Percentiles rank a stretch among this genome's conserved stretches.
Conservation (phyloP, 805 yeast genomes). For the Scheffersomyces amazonensis region DNA sequence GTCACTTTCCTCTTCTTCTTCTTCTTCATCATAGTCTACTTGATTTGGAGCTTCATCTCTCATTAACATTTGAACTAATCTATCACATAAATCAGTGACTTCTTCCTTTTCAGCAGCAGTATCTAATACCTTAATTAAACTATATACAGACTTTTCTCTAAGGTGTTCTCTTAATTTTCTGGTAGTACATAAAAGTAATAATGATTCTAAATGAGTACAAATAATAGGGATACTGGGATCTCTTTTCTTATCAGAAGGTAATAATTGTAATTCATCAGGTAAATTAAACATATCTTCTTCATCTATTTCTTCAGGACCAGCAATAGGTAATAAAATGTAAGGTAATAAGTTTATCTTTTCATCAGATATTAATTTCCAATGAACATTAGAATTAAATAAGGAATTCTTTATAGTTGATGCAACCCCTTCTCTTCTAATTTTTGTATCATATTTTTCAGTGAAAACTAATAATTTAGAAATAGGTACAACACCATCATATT, state of each 20-base stretch:
- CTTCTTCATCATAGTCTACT: conserved; percentile 40
- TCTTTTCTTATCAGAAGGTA: conserved; percentile 71
- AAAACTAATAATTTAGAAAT: conserved; percentile 77
- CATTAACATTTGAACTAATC: conserved; percentile 86
- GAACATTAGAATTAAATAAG: conserved; percentile 74
- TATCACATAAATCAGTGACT: conserved; percentile 70
- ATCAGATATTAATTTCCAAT: conserved; percentile 56
- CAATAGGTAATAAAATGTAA: conserved; percentile 75
- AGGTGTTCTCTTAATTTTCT: conserved; percentile 68
- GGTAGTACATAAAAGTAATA: conserved; percentile 77
- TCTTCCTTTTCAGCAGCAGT: conserved; percentile 42
- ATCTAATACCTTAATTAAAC: conserved; percentile 83
- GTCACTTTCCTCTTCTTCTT: conserved; percentile 42
- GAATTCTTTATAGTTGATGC: conserved; percentile 91
- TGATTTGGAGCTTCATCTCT: conserved; percentile 72
- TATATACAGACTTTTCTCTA: conserved; percentile 81
- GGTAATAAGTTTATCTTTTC: conserved; percentile 73
- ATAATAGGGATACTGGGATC: conserved; percentile 70
- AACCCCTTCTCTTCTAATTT: conserved; percentile 84
- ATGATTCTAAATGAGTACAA: conserved; percentile 72
- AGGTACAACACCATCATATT: conserved; percentile 74
- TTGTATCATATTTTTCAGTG: conserved; percentile 75
- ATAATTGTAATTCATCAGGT: conserved; percentile 83
- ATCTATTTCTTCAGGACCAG: conserved; percentile 72
- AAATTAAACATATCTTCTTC: conserved; percentile 82